phyloP scores from a whole-genome alignment of 148 eudicot genomes.

The Rhododendron kiyosumense region DNA sequence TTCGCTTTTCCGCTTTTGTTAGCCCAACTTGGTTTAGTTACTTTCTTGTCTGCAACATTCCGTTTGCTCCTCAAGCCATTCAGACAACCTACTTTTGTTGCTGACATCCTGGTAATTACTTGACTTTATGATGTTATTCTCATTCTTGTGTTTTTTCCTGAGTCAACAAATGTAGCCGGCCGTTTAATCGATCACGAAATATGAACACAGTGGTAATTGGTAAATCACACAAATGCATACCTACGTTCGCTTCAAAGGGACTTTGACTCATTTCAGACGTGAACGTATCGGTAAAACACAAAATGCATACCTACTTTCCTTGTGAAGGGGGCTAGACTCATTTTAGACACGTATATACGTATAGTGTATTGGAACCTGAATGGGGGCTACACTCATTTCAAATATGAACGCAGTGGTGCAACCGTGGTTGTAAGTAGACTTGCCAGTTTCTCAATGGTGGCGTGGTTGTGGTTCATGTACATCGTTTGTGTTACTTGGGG shows the following conservation, averaged over 20 bases:
- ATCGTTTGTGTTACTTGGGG: too few species aligned
- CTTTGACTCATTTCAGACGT: neutral
- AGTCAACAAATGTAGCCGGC: neutral
- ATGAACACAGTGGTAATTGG: too few species aligned
- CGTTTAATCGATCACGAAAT: neutral
- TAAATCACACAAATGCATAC: too few species aligned
- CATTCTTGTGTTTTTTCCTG: neutral
- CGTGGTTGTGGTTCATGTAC: too few species aligned
- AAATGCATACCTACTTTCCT: neutral
- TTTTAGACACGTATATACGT: neutral
- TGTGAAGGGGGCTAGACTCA: neutral
- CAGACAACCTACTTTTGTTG: neutral
- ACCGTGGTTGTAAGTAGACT: too few species aligned
- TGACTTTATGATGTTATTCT: neutral
- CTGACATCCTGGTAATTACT: neutral
- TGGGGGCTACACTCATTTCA: too few species aligned
- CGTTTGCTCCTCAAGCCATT: neutral
- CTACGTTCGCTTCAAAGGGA: too few species aligned
- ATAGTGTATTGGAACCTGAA: neutral
- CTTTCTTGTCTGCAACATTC: neutral
- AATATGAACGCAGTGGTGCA: too few species aligned
- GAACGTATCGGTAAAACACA: neutral
- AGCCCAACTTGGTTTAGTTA: neutral
- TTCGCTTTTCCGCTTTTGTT: neutral
- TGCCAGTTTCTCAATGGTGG: too few species aligned